Evolutionary conservation across 176 grass and related monocot genomes (phyloP), one percentile per base, ranked within the genome.

Genomic region (Triticum turgidum): DNA sequence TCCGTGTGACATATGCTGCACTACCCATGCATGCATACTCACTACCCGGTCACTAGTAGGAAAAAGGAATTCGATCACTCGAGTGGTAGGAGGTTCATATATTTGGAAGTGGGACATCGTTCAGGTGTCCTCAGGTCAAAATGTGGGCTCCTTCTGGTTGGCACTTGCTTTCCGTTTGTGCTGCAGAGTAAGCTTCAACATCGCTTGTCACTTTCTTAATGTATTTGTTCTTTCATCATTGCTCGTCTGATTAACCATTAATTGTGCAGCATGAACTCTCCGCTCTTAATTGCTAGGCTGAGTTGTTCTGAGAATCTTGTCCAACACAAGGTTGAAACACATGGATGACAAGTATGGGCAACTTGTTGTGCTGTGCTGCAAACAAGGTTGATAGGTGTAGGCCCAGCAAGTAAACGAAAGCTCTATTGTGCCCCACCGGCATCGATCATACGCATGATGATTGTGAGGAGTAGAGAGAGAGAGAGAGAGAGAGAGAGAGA

Each of bases 101-200:
- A 41, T 41, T 41, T 41, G 7, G 2, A 42, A 42, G 41, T 42
- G 41, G 41, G 41, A 42, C 41, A 10, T 10, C 41, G 0, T 42
- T 42, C 8, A 3, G 41, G 41, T 39, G 84, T 41, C 33, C 73
- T 83, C 6, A 18, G 29, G 89, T 90, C 84, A 79, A 79, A 79
- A 54, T 14, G 14, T 51, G 78, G 37, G 38, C 63, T 82, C 63
- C 68, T 82, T 51, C 70, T 59, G 37, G 49, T 67, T 38, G 69
- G 21, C 83, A 73, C 65, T 58, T 20, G 3, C 65, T 72, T 65
- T 44, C 42, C 17, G 25, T 66, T 61, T 59, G 21, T 35, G 75
- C 45, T 20, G 37, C 61, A 6, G 49, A 66, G 38, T 62, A 62
- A 34, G 59, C 13, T 33, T 76, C 70, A 47, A n/a, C 29, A 49